These are phyloP conservation scores for Decorospora gaudefroyi DNA, from an alignment of 2,329 filamentous ascomycete species.

Conservation along the genomic window DNA sequence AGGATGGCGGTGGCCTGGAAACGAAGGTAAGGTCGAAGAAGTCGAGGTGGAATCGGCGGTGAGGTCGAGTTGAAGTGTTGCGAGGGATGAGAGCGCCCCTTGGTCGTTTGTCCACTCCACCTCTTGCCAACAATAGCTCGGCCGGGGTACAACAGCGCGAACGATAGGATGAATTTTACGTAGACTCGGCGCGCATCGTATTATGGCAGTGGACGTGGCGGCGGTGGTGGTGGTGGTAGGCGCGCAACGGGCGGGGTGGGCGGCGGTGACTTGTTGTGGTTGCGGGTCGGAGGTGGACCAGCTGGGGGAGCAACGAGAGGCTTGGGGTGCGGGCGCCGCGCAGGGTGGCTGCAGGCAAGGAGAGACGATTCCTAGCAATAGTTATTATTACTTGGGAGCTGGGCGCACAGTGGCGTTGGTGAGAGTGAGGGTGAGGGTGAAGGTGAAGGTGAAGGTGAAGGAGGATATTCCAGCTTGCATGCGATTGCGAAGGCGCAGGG, in stretches of 20 bases:
- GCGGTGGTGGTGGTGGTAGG: slow-evolving; percentile 15
- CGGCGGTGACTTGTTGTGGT: slow-evolving; percentile 22
- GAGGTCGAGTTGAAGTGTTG: slow-evolving; percentile 24
- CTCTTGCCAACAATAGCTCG: slow-evolving; percentile 16
- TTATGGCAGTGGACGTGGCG: neutral
- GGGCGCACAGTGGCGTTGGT: slow-evolving; percentile 14
- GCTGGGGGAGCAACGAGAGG: slow-evolving; percentile 22
- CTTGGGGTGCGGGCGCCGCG: too few relatives aligned
- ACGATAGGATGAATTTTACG: slow-evolving; percentile 13
- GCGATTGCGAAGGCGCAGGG: slow-evolving; percentile 20
- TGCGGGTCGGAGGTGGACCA: slow-evolving; percentile 21
- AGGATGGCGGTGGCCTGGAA: slow-evolving; percentile 8
- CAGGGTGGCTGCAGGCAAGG: slow-evolving; percentile 18
- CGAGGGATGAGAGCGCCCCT: slow-evolving; percentile 13
- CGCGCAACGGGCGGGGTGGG: slow-evolving; percentile 21
- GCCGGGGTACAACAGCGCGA: slow-evolving; percentile 15
- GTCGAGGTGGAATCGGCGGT: slow-evolving; percentile 21
- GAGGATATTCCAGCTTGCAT: slow-evolving; percentile 14
- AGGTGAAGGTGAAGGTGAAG: neutral
- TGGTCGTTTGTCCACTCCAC: slow-evolving; percentile 18
- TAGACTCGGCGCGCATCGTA: slow-evolving; percentile 16
- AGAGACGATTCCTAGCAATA: too few relatives aligned
- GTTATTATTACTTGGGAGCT: slow-evolving; percentile 7
- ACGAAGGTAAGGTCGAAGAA: slow-evolving; percentile 11
- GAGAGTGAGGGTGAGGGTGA: neutral